Conservation (phyloP, 2,329 filamentous ascomycete species). For the Paracoccidioides lutzii region DNA sequence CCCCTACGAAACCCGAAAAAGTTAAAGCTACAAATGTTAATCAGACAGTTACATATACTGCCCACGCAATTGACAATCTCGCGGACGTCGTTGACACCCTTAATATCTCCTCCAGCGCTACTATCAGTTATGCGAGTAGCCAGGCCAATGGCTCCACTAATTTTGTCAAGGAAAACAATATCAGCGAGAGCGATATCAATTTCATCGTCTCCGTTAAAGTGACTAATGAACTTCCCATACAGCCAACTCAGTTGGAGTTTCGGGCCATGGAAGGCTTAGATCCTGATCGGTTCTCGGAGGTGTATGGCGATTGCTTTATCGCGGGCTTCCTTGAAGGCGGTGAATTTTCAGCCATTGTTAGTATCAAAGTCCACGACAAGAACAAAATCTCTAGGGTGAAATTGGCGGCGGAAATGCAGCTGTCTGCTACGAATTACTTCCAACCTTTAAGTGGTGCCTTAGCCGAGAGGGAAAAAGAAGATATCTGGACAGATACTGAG, state of each 20-base stretch:
- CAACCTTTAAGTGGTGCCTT: slow-evolving; percentile 10
- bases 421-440: slow-evolving; percentile 6
- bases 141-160: slow-evolving; percentile 15
- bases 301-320: slow-evolving; percentile 24
- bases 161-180: slow-evolving; percentile 12
- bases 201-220: slow-evolving; percentile 15
- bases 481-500: slow-evolving; percentile 16
- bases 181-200: slow-evolving; percentile 14
- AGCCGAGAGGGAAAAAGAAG: slow-evolving; percentile 5
- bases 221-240: slow-evolving; percentile 9
- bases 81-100: slow-evolving; percentile 29
- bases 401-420: slow-evolving; percentile 20
- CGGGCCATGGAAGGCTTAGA: slow-evolving; percentile 7
- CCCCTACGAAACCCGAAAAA: neutral
- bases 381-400: slow-evolving; percentile 21
- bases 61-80: slow-evolving; percentile 21
- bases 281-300: slow-evolving; percentile 21
- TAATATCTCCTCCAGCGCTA: slow-evolving; percentile 27
- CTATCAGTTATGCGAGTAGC: slow-evolving; percentile 28
- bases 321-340: slow-evolving; percentile 23
- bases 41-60: slow-evolving; percentile 21
- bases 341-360: slow-evolving; percentile 23
- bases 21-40: slow-evolving; percentile 10
- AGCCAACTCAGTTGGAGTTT: slow-evolving; percentile 8
- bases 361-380: slow-evolving; percentile 22